phyloP scores from a whole-genome alignment of 2,329 filamentous ascomycete genomes.

The Hymenoscyphus infarciens region DNA sequence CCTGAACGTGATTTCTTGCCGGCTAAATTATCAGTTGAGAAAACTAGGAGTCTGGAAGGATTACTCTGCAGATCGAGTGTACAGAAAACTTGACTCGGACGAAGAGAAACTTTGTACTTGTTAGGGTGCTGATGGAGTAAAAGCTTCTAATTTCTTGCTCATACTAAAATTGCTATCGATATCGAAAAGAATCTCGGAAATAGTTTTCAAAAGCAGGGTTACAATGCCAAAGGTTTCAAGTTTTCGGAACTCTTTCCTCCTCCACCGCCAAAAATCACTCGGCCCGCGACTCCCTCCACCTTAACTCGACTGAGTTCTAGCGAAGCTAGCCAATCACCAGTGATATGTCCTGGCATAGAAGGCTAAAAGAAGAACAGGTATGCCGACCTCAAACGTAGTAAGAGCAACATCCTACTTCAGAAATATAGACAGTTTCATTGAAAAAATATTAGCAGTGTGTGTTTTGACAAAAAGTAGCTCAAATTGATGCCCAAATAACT shows the following conservation, averaged over 20 bases:
- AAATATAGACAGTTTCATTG: too few relatives aligned
- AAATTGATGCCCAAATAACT: too few relatives aligned
- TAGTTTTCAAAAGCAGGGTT: neutral
- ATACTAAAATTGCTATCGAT: neutral
- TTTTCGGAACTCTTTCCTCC: neutral
- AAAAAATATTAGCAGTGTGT: too few relatives aligned
- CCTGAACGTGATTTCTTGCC: neutral
- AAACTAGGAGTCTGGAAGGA: neutral
- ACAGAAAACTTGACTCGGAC: neutral
- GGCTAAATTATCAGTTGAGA: neutral
- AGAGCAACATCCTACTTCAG: too few relatives aligned
- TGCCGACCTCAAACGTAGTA: too few relatives aligned
- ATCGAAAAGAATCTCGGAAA: neutral
- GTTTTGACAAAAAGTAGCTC: too few relatives aligned
- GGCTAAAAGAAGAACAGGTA: too few relatives aligned
- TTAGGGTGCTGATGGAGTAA: neutral
- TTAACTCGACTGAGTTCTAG: too few relatives aligned
- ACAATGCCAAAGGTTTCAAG: neutral
- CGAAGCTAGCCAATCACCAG: too few relatives aligned
- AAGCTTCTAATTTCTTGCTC: neutral
- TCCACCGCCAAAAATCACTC: neutral
- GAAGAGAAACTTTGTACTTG: neutral
- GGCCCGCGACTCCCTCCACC: too few relatives aligned
- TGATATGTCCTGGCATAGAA: too few relatives aligned
- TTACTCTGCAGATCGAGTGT: neutral